Conservation (phyloP, 2,329 filamentous ascomycete genomes). For the Hypoxylon sp. region DNA sequence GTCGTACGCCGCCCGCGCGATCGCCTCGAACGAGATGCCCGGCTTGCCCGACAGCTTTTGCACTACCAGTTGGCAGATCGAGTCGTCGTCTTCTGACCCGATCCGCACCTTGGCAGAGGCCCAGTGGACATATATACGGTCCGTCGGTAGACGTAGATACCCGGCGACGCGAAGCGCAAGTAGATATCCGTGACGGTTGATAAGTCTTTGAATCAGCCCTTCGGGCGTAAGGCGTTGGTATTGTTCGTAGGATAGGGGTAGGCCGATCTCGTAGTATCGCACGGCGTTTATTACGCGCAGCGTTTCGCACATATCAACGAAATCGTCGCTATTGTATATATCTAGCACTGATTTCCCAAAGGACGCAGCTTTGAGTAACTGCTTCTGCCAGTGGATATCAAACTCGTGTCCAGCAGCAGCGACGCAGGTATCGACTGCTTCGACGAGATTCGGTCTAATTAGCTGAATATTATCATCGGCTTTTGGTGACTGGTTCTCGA, state of each 20-base stretch:
- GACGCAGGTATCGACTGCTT: slow-evolving; percentile 93
- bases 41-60: slow-evolving; percentile 85
- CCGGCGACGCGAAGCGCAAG: slow-evolving; percentile 88
- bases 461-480: slow-evolving; percentile 97
- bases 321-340: slow-evolving; percentile 97
- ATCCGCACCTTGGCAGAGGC: slow-evolving; percentile 91
- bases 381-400: slow-evolving; percentile 90
- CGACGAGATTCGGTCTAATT: slow-evolving; percentile 84
- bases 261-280: slow-evolving; percentile 87
- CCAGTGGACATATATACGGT: slow-evolving; percentile 96
- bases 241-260: slow-evolving; percentile 92
- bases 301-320: slow-evolving; percentile 97
- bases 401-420: slow-evolving; percentile 94
- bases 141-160: slow-evolving; percentile 84
- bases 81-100: slow-evolving; percentile 85
- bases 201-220: slow-evolving; percentile 81
- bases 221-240: slow-evolving; percentile 91
- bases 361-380: slow-evolving; percentile 92
- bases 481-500: slow-evolving; percentile 94
- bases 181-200: slow-evolving; percentile 90
- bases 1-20: slow-evolving; percentile 91
- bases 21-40: slow-evolving; percentile 94
- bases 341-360: slow-evolving; percentile 98
- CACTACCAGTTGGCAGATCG: slow-evolving; percentile 85
- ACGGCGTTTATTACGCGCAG: slow-evolving; percentile 91